Evolutionary conservation across 225 moss, liverwort and hornwort species (phyloP).

Genomic region (Sphagnum contortum): DNA sequence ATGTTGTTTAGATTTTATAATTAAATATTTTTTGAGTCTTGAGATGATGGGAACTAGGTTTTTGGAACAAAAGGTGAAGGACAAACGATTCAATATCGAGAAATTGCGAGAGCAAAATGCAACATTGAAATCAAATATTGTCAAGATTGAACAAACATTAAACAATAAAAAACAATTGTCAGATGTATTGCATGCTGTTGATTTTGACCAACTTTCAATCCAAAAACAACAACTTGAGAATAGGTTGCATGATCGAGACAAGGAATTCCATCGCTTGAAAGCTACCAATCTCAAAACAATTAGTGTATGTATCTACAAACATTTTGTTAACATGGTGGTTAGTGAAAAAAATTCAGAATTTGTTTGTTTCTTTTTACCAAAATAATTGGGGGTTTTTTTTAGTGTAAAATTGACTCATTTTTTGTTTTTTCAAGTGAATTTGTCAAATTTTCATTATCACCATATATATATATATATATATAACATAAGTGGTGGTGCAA

Average conservation of each 20-base stretch:
- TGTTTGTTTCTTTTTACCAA: no score
- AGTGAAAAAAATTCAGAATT: no score
- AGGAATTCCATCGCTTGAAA: slow-evolving; percentile 58
- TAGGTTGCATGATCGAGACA: slow-evolving; percentile 41
- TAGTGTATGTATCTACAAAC: slow-evolving; percentile 20
- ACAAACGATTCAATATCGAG: slow-evolving; percentile 38
- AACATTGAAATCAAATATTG: slow-evolving; percentile 48
- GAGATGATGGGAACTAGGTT: slow-evolving; percentile 48
- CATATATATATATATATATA: no score
- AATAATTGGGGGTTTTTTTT: no score
- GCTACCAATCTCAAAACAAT: slow-evolving; percentile 62
- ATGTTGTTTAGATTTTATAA: no score
- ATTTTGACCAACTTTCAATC: slow-evolving; percentile 78
- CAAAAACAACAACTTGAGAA: slow-evolving; percentile 74
- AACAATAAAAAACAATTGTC: slow-evolving; percentile 77
- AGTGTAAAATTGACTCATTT: no score
- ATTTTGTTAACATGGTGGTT: neutral
- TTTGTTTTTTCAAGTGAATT: no score
- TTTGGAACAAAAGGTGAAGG: slow-evolving; percentile 59
- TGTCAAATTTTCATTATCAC: neutral
- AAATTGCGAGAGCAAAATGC: slow-evolving; percentile 61
- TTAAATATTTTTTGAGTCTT: no score
- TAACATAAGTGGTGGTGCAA: no score
- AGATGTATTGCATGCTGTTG: slow-evolving; percentile 83
- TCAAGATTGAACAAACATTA: slow-evolving; percentile 38